phyloP scores from a whole-genome alignment of 805 yeast species.

The Starmerella vaccinii region DNA sequence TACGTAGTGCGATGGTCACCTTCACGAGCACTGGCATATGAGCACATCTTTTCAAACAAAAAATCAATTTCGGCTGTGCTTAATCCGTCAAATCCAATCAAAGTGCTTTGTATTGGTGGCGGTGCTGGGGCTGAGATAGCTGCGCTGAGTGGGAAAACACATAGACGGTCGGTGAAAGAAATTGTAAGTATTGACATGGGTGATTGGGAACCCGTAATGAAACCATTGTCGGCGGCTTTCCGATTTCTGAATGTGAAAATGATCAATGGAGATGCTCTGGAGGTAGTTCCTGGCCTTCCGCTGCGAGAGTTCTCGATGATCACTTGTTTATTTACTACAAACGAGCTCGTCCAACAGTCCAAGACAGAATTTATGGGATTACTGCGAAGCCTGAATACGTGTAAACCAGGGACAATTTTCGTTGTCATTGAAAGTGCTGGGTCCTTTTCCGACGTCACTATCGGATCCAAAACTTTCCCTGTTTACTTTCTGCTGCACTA shows the following conservation, averaged over 20 bases:
- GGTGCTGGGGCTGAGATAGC: constrained; percentile 82
- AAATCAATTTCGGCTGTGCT: constrained; percentile 34
- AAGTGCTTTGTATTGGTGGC: constrained; percentile 65
- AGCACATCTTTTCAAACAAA: constrained; percentile 50
- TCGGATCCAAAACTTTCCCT: constrained; percentile 72
- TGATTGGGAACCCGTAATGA: constrained; percentile 55
- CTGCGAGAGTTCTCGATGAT: constrained; percentile 31
- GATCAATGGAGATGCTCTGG: constrained; percentile 28
- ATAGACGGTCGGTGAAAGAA: constrained; percentile 30
- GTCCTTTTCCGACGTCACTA: constrained; percentile 66
- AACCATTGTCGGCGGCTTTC: constrained; percentile 37
- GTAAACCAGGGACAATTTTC: constrained; percentile 48
- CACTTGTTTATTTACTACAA: constrained; percentile 74
- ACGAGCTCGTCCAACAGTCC: constrained; percentile 68
- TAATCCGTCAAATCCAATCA: constrained; percentile 15
- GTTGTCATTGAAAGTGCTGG: constrained; percentile 84
- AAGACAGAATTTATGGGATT: constrained; percentile 50
- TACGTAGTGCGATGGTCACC: constrained; percentile 83
- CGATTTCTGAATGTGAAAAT: constrained; percentile 32
- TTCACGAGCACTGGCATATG: constrained; percentile 63
- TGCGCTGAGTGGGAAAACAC: constrained; percentile 33
- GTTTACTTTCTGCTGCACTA: constrained; percentile 72
- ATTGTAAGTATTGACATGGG: constrained; percentile 65
- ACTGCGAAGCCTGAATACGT: constrained; percentile 42
- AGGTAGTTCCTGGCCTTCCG: constrained; percentile 8